phyloP scores from a whole-genome alignment of 2,329 filamentous ascomycete genomes.

The Pseudocercospora fijiensis region DNA sequence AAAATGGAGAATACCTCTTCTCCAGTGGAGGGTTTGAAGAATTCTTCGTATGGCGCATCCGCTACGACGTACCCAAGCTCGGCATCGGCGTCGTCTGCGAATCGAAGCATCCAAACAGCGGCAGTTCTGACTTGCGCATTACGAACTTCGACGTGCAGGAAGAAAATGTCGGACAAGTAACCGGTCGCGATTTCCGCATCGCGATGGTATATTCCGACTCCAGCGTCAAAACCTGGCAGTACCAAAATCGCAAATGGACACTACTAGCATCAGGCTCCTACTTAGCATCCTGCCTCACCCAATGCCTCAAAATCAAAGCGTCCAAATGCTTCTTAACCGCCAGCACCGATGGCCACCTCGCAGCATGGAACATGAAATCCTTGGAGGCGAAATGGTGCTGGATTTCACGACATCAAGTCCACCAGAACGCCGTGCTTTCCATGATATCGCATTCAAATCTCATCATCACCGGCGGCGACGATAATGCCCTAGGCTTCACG shows the following conservation, averaged over 20 bases:
- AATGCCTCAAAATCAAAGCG: constrained; percentile 47
- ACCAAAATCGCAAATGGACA: constrained; percentile 35
- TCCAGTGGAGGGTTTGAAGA: constrained; percentile 87
- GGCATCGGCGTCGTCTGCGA: constrained; percentile 55
- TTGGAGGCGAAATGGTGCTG: constrained; percentile 33
- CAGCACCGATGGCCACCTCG: constrained; percentile 77
- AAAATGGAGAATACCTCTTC: constrained; percentile 67
- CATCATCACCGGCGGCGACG: constrained; percentile 79
- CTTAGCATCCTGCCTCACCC: constrained; percentile 66
- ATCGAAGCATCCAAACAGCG: constrained; percentile 50
- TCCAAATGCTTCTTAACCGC: constrained; percentile 63
- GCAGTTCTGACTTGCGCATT: constrained; percentile 70
- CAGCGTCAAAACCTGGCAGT: constrained; percentile 57
- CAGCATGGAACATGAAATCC: constrained; percentile 52
- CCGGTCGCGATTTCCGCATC: constrained; percentile 53
- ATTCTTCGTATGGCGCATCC: constrained; percentile 78
- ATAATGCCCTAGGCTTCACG: constrained; percentile 71
- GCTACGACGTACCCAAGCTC: constrained; percentile 49
- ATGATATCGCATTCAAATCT: constrained; percentile 45
- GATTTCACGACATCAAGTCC: constrained; percentile 53
- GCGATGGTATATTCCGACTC: constrained; percentile 84
- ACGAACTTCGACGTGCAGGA: constrained; percentile 68
- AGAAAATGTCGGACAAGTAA: constrained; percentile 10
- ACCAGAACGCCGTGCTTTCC: constrained; percentile 78
- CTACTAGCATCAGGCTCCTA: constrained; percentile 44